These are phyloP conservation scores for Melanomma pulvis-pyrius DNA, from an alignment of 495 filamentous ascomycete genomes.

Conservation along the genomic window DNA sequence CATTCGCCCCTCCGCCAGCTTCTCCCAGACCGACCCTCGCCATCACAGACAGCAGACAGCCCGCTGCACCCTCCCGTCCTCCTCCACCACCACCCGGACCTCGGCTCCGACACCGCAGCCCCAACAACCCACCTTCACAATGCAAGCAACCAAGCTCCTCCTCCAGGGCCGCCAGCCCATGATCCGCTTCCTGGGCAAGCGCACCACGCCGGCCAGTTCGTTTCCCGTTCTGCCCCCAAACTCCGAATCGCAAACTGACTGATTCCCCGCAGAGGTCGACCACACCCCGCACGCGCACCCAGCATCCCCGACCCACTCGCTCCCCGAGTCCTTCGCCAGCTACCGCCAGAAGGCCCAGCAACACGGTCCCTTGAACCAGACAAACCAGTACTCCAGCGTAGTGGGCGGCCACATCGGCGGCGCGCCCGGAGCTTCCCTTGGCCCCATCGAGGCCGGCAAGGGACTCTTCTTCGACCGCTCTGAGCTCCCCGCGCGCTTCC, in stretches of 20 bases:
- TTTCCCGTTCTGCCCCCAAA: constrained; percentile 24
- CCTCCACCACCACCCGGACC: constrained; percentile 3
- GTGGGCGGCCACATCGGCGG: constrained; percentile 62
- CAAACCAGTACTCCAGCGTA: constrained; percentile 46
- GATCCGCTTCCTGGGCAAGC: constrained; percentile 92
- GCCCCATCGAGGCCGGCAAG: constrained; percentile 66
- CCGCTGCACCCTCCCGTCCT: constrained; percentile 7
- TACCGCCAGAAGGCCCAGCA: constrained; percentile 93
- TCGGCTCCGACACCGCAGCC: constrained; percentile 13
- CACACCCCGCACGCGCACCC: constrained; percentile 70
- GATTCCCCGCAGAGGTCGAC: constrained; percentile 59
- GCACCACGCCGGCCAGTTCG: constrained; percentile 72
- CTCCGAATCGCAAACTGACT: constrained; percentile 18
- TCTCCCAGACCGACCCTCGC: neutral
- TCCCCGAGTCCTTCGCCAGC: constrained; percentile 78
- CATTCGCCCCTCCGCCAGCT: neutral
- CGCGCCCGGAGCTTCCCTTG: constrained; percentile 65
- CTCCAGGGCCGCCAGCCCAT: constrained; percentile 50
- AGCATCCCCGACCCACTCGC: constrained; percentile 61
- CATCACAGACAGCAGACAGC: neutral
- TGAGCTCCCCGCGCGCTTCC: constrained; percentile 83
- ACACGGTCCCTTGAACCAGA: constrained; percentile 79
- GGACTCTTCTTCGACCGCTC: constrained; percentile 87
- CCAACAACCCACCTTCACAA: constrained; percentile 31
- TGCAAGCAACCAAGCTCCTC: constrained; percentile 45